Evolutionary conservation across 2,329 filamentous ascomycete genomes (phyloP).

Genomic region (Phoma sp.): DNA sequence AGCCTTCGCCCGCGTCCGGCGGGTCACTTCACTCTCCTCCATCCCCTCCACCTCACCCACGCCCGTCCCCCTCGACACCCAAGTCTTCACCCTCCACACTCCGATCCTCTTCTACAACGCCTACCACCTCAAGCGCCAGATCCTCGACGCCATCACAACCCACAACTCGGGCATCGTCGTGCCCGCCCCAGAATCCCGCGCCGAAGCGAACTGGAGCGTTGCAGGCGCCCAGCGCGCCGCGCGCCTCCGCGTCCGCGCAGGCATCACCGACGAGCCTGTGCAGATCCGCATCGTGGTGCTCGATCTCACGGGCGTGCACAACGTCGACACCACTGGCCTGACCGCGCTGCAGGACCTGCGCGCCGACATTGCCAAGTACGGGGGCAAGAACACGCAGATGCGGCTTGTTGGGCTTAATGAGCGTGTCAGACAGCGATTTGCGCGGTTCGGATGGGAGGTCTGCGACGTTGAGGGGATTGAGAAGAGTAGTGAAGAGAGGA

Average conservation of each 20-base stretch:
- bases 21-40: conserved; percentile 24
- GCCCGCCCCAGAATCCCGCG: conserved; percentile 38
- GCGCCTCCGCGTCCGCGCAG: conserved; percentile 52
- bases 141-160: conserved; percentile 59
- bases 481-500: neutral
- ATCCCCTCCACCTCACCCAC: conserved; percentile 10
- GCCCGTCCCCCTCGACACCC: conserved; percentile 55
- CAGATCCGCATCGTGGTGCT: conserved; percentile 58
- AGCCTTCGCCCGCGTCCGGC: conserved; percentile 57
- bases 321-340: conserved; percentile 61
- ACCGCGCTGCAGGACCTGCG: conserved; percentile 57
- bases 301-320: conserved; percentile 59
- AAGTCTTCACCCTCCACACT: conserved; percentile 63
- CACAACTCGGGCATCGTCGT: conserved; percentile 52
- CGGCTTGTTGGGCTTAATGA: conserved; percentile 57
- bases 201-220: conserved; percentile 61
- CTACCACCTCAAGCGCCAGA: conserved; percentile 57
- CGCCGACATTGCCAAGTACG: conserved; percentile 57
- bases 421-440: conserved; percentile 45
- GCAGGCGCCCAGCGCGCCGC: conserved; percentile 56
- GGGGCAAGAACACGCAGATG: conserved; percentile 54
- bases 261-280: conserved; percentile 47
- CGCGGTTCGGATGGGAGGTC: conserved; percentile 43
- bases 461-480: conserved; percentile 11
- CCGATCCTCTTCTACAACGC: conserved; percentile 68